Conservation (phyloP, 805 yeast genomes). For the Candida michaelii region DNA sequence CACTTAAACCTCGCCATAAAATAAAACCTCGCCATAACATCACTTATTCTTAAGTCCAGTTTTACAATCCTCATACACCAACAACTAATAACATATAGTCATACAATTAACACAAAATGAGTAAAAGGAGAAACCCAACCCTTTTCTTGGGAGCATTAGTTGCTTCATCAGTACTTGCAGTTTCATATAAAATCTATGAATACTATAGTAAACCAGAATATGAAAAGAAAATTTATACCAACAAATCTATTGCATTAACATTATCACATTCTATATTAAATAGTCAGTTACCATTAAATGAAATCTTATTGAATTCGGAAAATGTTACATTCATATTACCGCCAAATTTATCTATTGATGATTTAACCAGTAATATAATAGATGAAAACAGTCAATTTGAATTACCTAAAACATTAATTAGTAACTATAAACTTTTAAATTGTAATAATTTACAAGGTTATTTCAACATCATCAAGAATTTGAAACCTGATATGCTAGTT, state of each 20-base stretch:
- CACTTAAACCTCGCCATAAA: background rate
- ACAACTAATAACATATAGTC: no score
- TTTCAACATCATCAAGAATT: conserved; percentile 36
- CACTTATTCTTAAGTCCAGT: no score
- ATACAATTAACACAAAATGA: conserved; percentile 9
- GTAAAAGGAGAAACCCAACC: conserved; percentile 24
- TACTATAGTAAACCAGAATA: conserved; percentile 9
- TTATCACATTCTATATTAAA: conserved; percentile 41
- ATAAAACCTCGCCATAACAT: background rate
- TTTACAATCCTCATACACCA: no score
- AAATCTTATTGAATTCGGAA: conserved; percentile 35
- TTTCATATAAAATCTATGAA: conserved; percentile 34
- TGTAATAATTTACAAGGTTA: conserved; percentile 43
- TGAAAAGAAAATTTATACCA: conserved; percentile 18
- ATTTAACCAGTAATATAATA: conserved; percentile 25
- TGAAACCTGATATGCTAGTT: conserved; percentile 41
- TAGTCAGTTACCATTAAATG: conserved; percentile 37
- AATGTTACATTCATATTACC: conserved; percentile 46
- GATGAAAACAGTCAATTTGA: conserved; percentile 4
- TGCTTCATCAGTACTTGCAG: conserved; percentile 35
- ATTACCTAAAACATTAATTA: conserved; percentile 24
- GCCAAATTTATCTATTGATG: conserved; percentile 41
- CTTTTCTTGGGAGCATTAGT: conserved; percentile 33
- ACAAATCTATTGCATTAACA: conserved; percentile 41
- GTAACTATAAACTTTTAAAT: conserved; percentile 39